phyloP scores from a whole-genome alignment of 2,329 filamentous ascomycete species.

The Elsinoe arachidis region DNA sequence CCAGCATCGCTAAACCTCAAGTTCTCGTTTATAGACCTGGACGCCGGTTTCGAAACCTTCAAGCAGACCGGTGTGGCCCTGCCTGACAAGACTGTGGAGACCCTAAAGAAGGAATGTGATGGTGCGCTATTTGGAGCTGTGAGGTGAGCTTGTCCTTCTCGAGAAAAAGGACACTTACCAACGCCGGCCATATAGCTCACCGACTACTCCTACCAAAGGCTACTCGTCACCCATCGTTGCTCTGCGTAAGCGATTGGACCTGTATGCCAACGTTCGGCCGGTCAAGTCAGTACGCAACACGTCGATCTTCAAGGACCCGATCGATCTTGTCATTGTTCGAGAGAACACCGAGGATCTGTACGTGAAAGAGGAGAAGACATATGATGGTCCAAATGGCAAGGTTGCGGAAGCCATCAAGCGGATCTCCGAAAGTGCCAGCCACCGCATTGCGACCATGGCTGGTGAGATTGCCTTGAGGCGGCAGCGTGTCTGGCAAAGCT shows the following conservation, averaged over 20 bases:
- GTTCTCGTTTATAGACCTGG: conserved; percentile 88
- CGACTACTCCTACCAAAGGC: conserved; percentile 78
- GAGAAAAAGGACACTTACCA: not conserved
- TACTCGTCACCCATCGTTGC: conserved; percentile 97
- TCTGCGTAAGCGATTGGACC: conserved; percentile 84
- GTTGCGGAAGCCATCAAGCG: conserved; percentile 97
- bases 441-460: conserved; percentile 83
- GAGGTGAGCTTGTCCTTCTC: conserved; percentile 37
- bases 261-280: conserved; percentile 95
- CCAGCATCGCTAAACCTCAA: conserved; percentile 83
- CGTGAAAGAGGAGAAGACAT: conserved; percentile 91
- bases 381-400: conserved; percentile 62
- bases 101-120: conserved; percentile 85
- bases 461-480: conserved; percentile 87
- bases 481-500: conserved; percentile 63
- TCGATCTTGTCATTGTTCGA: conserved; percentile 95
- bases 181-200: conserved; percentile 49
- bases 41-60: conserved; percentile 90
- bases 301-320: conserved; percentile 48
- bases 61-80: conserved; percentile 80
- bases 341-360: conserved; percentile 99
- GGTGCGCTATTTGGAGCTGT: conserved; percentile 95
- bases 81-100: conserved; percentile 81
- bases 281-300: conserved; percentile 71
- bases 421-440: conserved; percentile 77